Conservation (phyloP, 169 alveolate species). For the Toxoplasma gondii region DNA sequence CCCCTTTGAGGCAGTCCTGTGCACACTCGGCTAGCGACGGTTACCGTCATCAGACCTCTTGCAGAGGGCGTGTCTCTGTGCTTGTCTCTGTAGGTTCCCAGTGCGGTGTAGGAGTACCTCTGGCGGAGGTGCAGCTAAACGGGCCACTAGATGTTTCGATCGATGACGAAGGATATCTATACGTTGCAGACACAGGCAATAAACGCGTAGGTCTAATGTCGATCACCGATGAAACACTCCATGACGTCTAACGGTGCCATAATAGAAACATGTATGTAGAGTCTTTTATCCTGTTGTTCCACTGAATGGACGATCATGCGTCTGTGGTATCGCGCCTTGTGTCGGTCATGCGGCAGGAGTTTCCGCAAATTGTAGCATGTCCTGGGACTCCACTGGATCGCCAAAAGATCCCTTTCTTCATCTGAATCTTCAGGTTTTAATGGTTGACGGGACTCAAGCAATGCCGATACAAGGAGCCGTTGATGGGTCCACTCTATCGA, state of each 20-base stretch:
- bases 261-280: neutral
- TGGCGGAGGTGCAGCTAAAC: neutral
- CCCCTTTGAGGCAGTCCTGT: no score
- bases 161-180: conserved; percentile 11
- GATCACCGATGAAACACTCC: neutral
- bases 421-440: neutral
- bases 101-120: neutral
- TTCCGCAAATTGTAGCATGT: no score
- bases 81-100: neutral
- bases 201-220: conserved; percentile 1
- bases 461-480: neutral
- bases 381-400: no score
- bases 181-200: conserved; percentile 59
- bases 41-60: no score
- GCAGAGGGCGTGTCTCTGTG: neutral
- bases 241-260: neutral
- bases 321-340: neutral
- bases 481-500: neutral
- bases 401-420: neutral
- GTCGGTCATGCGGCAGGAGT: no score
- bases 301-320: no score
- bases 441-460: neutral
- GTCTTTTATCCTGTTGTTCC: neutral
- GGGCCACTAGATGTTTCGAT: conserved; percentile 42
- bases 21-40: no score